Base-by-base conservation (phyloP, 2,329 filamentous ascomycete genomes). In the Fusarium annulatum region DNA sequence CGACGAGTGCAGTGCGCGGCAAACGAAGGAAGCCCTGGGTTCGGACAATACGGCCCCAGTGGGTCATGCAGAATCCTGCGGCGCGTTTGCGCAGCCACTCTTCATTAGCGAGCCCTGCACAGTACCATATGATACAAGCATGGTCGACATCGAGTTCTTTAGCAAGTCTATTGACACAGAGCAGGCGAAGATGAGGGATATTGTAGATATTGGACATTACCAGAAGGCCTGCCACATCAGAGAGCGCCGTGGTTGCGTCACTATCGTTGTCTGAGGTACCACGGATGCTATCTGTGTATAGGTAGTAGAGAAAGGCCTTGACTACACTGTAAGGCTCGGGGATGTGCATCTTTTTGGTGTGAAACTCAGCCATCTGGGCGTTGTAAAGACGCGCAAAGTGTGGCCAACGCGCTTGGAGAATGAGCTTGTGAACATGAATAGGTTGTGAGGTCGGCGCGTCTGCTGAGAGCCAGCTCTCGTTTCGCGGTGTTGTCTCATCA, bases 151-250 rank as follows among this genome's bases (percentile, higher is more conserved):
- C 96, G 7, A 99, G 89, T 80, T 99, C 96, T 70, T 94, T 93
- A 63, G 93, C 92, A 7, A 99, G 88, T 14, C 96, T 90, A 80
- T 97, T 96, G 61, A 98, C 93, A 80, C 96, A 98, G 3, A 98
- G 88, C 12, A 97, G 89, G 26, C 96, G 93, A 30, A 99, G 90
- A 75, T 96, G 94, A 3, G 95, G 95, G 85, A 99, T 97, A 80
- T 98, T 96, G 84, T 99, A 99, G 52, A 98, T 94, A 81, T 98
- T 98, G 48, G 95, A 95, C 94, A 99, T 97, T 73, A 99, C 96
- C 7, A 99, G 88, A 82, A 99, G 90, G 14, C 96, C 96, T 1
- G 96, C 96, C 19, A 98, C 95, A 76, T 98, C 95, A 36, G 92
- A 90, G 26, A 98, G 89, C 55, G 92, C 88, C 1, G 90, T 89